Evolutionary conservation across 2,329 filamentous ascomycete genomes (phyloP), one percentile per base, ranked within the genome.

Genomic region (Thermothelomyces thermophilus): DNA sequence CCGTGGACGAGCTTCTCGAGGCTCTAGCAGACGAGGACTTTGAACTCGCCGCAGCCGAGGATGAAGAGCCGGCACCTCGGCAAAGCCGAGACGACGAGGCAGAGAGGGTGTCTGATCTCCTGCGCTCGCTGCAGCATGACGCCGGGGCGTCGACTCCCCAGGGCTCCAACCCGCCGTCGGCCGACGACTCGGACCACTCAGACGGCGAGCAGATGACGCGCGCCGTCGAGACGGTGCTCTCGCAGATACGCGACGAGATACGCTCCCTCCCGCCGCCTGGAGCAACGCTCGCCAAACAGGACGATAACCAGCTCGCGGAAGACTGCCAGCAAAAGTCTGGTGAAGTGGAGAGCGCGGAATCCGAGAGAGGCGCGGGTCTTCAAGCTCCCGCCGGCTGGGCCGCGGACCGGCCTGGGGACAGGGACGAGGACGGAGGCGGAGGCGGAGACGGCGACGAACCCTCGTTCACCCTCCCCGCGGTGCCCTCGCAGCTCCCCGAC

Each of bases 1-100:
- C 71, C 1, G 64, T 80, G 0, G 70, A 79, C 48, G 75, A 78
- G 51, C 66, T 80, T 9, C 66, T 81, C 2, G 68, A 66, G 2
- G 69, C 72, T 24, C 66, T 75, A 8, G 65, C 64, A 19, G 60
- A 65, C 2, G 50, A 49, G 34, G 65, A 64, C 0, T 67, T 72
- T 43, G 40, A 58, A 35, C 42, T 57, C 56, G 33, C 56, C 49
- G 37, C 24, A 1, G 48, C 50, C 24, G 52, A 52, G 24, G 52
- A 51, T 5, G 55, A 11, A 1, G 28, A 28, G 16, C 24, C 19
- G 2, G 10, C 35, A n/a, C 34, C 20, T 45, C 41, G 34, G 37
- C 54, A 51, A 24, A 52, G 54, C 14, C 49, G 55, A 4, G 59
- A 60, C 24, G 63, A 63, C 22, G 63, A 69, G 43, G 57, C 63